These are phyloP conservation scores for Solanum appendiculatum DNA, from an alignment of 257 asterid genomes.

Conservation along the genomic window DNA sequence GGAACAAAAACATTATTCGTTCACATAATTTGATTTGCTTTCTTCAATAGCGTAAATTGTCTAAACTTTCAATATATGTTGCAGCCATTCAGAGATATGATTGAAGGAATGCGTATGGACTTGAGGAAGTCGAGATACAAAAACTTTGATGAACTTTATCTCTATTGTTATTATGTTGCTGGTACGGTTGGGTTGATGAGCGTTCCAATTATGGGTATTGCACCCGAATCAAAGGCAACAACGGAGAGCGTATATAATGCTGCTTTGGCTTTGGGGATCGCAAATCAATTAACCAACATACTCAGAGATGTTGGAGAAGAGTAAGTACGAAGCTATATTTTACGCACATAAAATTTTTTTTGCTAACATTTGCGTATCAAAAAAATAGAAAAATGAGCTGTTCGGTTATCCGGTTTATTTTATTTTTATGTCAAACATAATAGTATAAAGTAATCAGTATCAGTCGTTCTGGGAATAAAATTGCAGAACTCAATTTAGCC, in stretches of 20 bases:
- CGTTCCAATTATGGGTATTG: constrained; percentile 98
- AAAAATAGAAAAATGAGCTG: not conserved
- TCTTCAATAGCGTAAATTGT: not conserved
- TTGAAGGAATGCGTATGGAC: constrained; percentile 97
- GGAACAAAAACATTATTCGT: not conserved
- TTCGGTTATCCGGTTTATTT: not conserved
- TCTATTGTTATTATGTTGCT: constrained; percentile 92
- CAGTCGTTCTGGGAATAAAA: not conserved
- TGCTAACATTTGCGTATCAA: not conserved
- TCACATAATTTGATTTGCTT: not conserved
- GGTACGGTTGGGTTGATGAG: constrained; percentile 99
- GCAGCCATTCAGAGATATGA: constrained; percentile 98
- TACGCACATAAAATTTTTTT: not conserved
- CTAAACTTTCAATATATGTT: not conserved
- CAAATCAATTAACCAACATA: constrained; percentile 90
- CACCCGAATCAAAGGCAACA: constrained; percentile 76
- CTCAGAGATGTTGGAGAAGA: constrained; percentile 99
- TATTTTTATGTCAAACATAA: not conserved
- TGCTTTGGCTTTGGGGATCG: constrained; percentile 79
- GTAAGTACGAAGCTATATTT: constrained; percentile 33
- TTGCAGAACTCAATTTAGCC: not conserved
- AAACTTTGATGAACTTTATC: constrained; percentile 80
- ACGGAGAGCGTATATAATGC: constrained; percentile 84
- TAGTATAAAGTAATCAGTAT: not conserved
- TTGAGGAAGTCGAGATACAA: constrained; percentile 79